These are phyloP conservation scores for Babesia sp. DNA, from an alignment of 169 alveolate species.

Conservation along the genomic window DNA sequence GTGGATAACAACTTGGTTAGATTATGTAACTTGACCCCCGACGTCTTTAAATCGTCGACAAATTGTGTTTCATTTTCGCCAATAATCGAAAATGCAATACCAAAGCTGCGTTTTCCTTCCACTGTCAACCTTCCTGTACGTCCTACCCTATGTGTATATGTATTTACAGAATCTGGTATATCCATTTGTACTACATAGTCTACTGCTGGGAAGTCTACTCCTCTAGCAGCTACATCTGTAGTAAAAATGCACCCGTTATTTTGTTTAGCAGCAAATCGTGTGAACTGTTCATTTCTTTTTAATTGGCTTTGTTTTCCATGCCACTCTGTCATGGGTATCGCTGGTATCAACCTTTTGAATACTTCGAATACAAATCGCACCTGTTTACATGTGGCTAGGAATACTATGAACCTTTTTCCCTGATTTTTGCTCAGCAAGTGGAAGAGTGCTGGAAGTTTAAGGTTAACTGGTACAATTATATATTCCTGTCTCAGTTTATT, in stretches of 20 bases:
- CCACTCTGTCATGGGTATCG: constrained; percentile 84
- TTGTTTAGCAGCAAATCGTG: constrained; percentile 63
- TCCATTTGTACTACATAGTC: constrained; percentile 95
- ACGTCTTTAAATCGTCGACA: constrained; percentile 37
- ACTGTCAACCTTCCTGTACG: constrained; percentile 95
- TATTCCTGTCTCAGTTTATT: constrained; percentile 84
- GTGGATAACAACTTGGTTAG: constrained; percentile 49
- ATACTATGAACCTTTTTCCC: constrained; percentile 85
- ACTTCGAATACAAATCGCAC: constrained; percentile 91
- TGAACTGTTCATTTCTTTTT: constrained; percentile 61
- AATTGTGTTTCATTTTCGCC: constrained; percentile 65
- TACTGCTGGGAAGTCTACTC: constrained; percentile 95
- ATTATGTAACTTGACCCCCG: constrained; percentile 50
- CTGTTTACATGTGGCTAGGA: constrained; percentile 91
- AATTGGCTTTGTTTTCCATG: constrained; percentile 90
- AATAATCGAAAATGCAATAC: constrained; percentile 75
- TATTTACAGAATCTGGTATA: constrained; percentile 92
- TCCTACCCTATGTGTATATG: constrained; percentile 97
- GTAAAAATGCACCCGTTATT: constrained; percentile 77
- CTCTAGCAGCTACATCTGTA: constrained; percentile 96
- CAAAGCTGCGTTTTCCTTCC: constrained; percentile 79
- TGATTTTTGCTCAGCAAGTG: constrained; percentile 88
- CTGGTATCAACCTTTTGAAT: constrained; percentile 86
- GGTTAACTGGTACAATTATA: constrained; percentile 79
- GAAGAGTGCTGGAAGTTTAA: constrained; percentile 87